A percentile compares a stretch with the other conserved stretches of the same genome.
These are phyloP conservation scores for Teratosphaeria pseudoeucalypti DNA, from an alignment of 2,329 filamentous ascomycete species.

Conservation along the genomic window DNA sequence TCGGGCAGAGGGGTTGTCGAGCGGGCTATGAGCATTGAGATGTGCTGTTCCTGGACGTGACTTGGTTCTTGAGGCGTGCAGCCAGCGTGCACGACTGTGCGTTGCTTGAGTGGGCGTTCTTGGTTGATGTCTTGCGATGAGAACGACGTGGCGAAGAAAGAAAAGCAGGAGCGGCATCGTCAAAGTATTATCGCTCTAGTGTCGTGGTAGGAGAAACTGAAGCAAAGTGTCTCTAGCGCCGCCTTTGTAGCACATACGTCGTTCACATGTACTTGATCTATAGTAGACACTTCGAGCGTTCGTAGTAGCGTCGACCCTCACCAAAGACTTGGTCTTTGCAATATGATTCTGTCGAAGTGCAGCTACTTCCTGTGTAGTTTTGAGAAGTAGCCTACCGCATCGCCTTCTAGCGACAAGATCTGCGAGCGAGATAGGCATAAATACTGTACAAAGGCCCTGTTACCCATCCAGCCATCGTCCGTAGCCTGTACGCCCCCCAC, in stretches of 20 bases:
- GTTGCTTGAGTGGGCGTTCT: no score
- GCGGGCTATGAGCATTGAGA: background rate
- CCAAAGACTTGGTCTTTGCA: background rate
- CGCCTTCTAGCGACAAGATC: background rate
- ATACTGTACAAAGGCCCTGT: background rate
- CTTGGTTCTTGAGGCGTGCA: no score
- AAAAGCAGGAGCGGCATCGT: no score
- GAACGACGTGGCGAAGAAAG: no score
- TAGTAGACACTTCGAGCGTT: no score
- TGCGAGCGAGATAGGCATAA: background rate
- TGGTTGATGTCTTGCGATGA: no score
- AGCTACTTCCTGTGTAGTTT: background rate
- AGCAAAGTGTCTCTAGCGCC: background rate
- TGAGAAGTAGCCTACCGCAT: background rate
- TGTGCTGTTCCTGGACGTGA: background rate
- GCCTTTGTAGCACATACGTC: background rate
- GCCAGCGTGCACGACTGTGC: no score
- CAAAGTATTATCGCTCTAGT: no score
- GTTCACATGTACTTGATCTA: no score
- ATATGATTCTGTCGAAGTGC: background rate
- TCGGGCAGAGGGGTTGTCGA: background rate
- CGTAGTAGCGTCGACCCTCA: background rate
- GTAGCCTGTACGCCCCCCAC: background rate
- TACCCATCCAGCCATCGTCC: background rate
- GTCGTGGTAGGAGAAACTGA: background rate